phyloP scores from a whole-genome alignment of 202 grass and related monocot genomes.

The Zoysia matrella region DNA sequence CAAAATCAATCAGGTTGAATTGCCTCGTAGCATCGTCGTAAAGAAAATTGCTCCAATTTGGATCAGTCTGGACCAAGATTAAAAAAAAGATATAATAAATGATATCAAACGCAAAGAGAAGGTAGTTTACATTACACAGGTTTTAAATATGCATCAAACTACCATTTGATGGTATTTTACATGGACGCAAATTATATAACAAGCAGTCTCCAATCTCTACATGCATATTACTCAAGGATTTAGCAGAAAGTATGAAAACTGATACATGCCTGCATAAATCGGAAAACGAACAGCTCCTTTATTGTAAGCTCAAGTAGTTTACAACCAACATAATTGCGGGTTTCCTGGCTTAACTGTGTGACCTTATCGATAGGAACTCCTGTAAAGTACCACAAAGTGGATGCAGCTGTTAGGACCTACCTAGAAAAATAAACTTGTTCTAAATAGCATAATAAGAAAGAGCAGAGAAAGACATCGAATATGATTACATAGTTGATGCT shows the following conservation, averaged over 20 bases:
- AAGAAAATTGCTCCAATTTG: conserved; percentile 96
- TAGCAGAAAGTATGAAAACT: conserved; percentile 19
- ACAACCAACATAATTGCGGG: conserved; percentile 80
- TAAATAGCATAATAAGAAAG: not conserved
- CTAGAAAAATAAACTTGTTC: not conserved
- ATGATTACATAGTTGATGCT: not conserved
- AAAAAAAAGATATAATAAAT: conserved; percentile 2
- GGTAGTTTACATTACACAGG: not conserved
- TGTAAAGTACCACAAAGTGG: conserved; percentile 49
- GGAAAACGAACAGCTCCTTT: conserved; percentile 94
- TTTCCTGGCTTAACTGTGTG: conserved; percentile 77
- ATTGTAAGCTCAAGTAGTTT: conserved; percentile 91
- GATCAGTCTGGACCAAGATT: conserved; percentile 82
- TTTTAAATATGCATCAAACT: not conserved
- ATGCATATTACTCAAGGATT: conserved; percentile 13
- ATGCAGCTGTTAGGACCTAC: conserved; percentile 8
- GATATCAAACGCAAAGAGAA: conserved; percentile 11
- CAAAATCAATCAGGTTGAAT: conserved; percentile 97
- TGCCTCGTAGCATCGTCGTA: conserved; percentile 66
- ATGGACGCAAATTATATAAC: not conserved
- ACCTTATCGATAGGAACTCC: conserved; percentile 93
- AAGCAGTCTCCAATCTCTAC: not conserved
- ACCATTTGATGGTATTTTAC: not conserved
- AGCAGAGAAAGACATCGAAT: not conserved
- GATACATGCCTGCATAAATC: conserved; percentile 92